These are phyloP conservation scores for Gaillardinia entomophila DNA, from an alignment of 805 yeast genomes.

Conservation along the genomic window DNA sequence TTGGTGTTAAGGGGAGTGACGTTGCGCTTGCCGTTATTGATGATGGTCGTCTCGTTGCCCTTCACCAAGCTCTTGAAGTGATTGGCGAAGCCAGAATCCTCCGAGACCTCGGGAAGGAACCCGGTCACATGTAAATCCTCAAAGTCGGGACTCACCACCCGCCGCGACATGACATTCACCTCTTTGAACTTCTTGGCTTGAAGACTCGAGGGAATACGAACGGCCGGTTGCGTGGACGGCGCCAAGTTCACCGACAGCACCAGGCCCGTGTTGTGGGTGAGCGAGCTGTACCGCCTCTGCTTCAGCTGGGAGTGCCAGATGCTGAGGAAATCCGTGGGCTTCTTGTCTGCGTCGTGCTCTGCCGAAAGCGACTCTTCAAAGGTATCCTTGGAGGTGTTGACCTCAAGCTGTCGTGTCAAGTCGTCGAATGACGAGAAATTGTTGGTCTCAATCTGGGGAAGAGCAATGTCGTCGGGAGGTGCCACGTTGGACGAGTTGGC, in stretches of 20 bases:
- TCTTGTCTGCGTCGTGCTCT: conserved; percentile 29
- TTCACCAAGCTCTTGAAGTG: conserved; percentile 34
- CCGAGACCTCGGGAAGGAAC: conserved; percentile 42
- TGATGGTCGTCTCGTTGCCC: conserved; percentile 8
- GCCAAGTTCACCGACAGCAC: too few relatives aligned
- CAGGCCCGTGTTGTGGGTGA: too few relatives aligned
- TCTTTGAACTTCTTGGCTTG: conserved; percentile 31
- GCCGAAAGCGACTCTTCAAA: conserved; percentile 39
- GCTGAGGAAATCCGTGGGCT: conserved; percentile 24
- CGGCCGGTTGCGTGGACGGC: conserved; percentile 5
- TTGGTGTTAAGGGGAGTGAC: conserved; percentile 21
- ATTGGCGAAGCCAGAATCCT: conserved; percentile 43
- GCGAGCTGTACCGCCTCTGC: conserved; percentile 3
- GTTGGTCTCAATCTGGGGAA: conserved; percentile 39
- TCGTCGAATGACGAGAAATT: conserved; percentile 38
- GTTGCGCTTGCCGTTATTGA: conserved; percentile 14
- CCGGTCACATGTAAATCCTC: conserved; percentile 37
- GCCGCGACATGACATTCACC: conserved; percentile 36
- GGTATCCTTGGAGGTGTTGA: conserved; percentile 10
- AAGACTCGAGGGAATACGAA: conserved; percentile 20
- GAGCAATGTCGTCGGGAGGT: conserved; percentile 26
- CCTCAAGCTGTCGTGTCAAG: conserved; percentile 20
- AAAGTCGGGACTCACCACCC: conserved; percentile 37
- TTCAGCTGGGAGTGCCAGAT: conserved; percentile 39
- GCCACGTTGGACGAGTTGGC: conserved; percentile 41